These are phyloP conservation scores for Aspergillus alliaceus DNA, from an alignment of 2,329 filamentous ascomycete genomes.

Conservation along the genomic window DNA sequence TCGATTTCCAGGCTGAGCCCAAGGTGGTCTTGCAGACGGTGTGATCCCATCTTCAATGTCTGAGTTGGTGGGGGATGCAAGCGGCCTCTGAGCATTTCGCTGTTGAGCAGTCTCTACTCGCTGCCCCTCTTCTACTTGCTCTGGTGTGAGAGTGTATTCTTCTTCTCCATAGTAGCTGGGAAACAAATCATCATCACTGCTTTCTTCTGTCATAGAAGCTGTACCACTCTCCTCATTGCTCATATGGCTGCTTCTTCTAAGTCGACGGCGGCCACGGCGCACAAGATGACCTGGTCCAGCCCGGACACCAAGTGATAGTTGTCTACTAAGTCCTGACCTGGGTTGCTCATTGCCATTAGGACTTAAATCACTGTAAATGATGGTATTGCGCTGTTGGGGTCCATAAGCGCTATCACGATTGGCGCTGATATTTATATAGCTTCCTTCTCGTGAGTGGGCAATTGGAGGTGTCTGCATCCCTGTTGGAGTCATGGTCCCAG, in stretches of 20 bases:
- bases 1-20: conserved; percentile 30
- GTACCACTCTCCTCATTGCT: conserved; percentile 32
- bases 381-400: conserved; percentile 40
- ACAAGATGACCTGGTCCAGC: conserved; percentile 41
- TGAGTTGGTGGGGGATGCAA: conserved; percentile 28
- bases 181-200: conserved; percentile 40
- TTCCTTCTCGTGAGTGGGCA: conserved; percentile 30
- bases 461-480: conserved; percentile 36
- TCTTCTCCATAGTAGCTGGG: conserved; percentile 40
- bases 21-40: conserved; percentile 25
- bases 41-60: conserved; percentile 35
- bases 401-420: conserved; percentile 34
- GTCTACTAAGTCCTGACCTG: conserved; percentile 34
- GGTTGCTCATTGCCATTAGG: conserved; percentile 31
- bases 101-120: conserved; percentile 20
- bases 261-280: conserved; percentile 28
- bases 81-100: conserved; percentile 16
- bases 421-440: conserved; percentile 27
- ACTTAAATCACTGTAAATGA: conserved; percentile 41
- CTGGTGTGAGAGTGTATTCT: conserved; percentile 38
- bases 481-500: conserved; percentile 27
- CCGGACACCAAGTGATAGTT: conserved; percentile 41
- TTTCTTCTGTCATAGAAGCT: conserved; percentile 31
- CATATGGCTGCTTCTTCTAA: conserved; percentile 23
- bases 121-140: conserved; percentile 34